A percentile compares a stretch with the other conserved stretches of the same genome.
Evolutionary conservation across 1,284 basidiomycete species (phyloP).

Genomic region (Vanrija humicola): DNA sequence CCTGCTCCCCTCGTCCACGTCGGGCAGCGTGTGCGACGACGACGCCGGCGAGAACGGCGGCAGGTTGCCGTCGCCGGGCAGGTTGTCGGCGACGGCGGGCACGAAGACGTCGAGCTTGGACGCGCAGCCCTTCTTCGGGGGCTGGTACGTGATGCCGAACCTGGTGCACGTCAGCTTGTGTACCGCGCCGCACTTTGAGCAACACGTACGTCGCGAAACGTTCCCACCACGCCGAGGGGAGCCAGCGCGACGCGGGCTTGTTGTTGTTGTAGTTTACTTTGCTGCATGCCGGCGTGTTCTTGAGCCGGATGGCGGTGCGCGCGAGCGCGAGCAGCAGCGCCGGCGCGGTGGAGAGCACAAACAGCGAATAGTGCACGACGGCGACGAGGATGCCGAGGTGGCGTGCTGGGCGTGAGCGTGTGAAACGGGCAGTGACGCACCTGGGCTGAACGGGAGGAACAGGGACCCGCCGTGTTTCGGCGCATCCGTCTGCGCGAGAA

Average conservation of each 20-base stretch:
- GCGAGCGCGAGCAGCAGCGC: slow-evolving; percentile 2
- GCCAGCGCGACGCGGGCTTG: background rate
- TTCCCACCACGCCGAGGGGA: slow-evolving; percentile 10
- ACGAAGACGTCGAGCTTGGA: slow-evolving; percentile 17
- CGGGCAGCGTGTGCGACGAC: slow-evolving; percentile 8
- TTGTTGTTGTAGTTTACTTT: background rate
- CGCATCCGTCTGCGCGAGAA: slow-evolving; percentile 26
- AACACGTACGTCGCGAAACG: slow-evolving; percentile 9
- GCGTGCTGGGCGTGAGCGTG: slow-evolving; percentile 6
- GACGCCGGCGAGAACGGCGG: slow-evolving; percentile 10
- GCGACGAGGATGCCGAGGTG: slow-evolving; percentile 19
- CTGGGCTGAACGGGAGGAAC: slow-evolving; percentile 27
- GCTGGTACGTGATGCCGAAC: slow-evolving; percentile 12
- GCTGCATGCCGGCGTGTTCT: slow-evolving; percentile 2
- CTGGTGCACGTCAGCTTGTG: slow-evolving; percentile 1
- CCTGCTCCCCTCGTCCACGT: slow-evolving; percentile 13
- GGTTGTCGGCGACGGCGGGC: slow-evolving; percentile 1
- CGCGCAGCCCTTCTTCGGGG: background rate
- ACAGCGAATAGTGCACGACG: slow-evolving; percentile 11
- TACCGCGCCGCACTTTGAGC: background rate
- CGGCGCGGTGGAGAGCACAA: slow-evolving; percentile 4
- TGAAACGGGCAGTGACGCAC: slow-evolving; percentile 12
- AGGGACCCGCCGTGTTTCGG: slow-evolving; percentile 17
- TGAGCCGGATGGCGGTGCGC: slow-evolving; percentile 4
- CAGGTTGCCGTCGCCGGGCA: background rate